These are phyloP conservation scores for Bjerkandera adusta DNA, from an alignment of 1,284 basidiomycete genomes.

Conservation along the genomic window DNA sequence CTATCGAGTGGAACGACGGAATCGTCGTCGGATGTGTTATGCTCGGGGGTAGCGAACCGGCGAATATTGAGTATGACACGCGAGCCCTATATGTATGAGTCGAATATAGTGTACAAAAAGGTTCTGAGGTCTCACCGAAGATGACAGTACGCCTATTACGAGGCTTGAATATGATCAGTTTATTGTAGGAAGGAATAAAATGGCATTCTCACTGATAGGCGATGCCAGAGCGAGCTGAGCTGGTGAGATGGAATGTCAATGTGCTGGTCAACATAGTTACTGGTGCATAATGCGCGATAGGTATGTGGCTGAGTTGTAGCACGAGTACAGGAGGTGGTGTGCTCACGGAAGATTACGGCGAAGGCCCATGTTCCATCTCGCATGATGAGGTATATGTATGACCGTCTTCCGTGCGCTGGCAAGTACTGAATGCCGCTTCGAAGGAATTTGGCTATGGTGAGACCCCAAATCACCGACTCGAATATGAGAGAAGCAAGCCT, in stretches of 20 bases:
- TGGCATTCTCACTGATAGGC: constrained; percentile 16
- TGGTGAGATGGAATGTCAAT: constrained; percentile 4
- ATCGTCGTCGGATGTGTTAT: not conserved
- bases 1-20: too few species aligned
- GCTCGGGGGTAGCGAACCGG: not conserved
- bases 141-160: too few species aligned
- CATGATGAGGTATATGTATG: constrained; percentile 28
- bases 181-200: too few species aligned
- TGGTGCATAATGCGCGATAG: not conserved
- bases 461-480: constrained; percentile 31
- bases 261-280: constrained; percentile 5
- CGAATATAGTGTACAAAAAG: too few species aligned
- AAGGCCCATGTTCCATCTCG: constrained; percentile 42
- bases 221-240: constrained; percentile 8
- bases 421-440: constrained; percentile 22
- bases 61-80: constrained; percentile 20
- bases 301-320: constrained; percentile 20
- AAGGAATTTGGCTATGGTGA: constrained; percentile 33
- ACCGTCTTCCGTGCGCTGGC: constrained; percentile 22
- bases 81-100: constrained; percentile 18
- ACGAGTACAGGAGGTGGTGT: not conserved
- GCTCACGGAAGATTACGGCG: constrained; percentile 25
- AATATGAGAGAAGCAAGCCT: constrained; percentile 20
- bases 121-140: too few species aligned
- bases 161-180: not conserved